A percentile compares a stretch with the other conserved stretches of the same genome.
phyloP scores from a whole-genome alignment of 805 yeast species.

The Kuraishia ogatae region DNA sequence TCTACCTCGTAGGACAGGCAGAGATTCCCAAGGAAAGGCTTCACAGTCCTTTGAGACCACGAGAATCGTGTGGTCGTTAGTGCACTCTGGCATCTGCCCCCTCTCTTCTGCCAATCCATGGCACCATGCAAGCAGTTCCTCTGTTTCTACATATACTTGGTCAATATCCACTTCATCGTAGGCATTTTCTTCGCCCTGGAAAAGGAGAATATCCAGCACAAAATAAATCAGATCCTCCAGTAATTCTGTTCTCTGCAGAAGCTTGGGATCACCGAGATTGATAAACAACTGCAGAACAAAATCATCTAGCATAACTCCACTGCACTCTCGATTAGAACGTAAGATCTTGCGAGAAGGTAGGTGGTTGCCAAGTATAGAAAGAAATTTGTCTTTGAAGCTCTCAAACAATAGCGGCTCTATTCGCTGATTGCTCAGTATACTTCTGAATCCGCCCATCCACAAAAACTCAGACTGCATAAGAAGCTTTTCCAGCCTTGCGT shows the following conservation, averaged over 20 bases:
- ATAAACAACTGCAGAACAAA: constrained; percentile 43
- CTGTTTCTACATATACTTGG: constrained; percentile 42
- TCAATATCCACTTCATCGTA: constrained; percentile 61
- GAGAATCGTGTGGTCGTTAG: constrained; percentile 51
- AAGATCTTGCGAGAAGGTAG: constrained; percentile 36
- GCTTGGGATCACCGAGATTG: constrained; percentile 32
- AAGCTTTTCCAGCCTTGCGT: constrained; percentile 42
- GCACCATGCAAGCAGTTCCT: constrained; percentile 32
- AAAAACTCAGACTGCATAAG: constrained; percentile 46
- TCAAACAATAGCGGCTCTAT: constrained; percentile 17
- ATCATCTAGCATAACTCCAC: constrained; percentile 28
- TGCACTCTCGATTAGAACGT: neutral
- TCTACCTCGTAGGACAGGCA: constrained; percentile 40
- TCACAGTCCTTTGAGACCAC: constrained; percentile 60
- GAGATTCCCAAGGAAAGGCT: constrained; percentile 86
- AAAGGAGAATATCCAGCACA: constrained; percentile 48
- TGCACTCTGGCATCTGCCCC: neutral
- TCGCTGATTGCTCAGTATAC: constrained; percentile 39
- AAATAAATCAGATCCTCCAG: constrained; percentile 60
- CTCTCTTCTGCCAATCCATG: constrained; percentile 6
- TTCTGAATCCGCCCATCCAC: constrained; percentile 76
- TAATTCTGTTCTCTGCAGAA: constrained; percentile 23
- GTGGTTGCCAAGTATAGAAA: constrained; percentile 30
- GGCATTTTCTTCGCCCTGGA: constrained; percentile 56
- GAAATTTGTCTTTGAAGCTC: constrained; percentile 28